These are phyloP conservation scores for Lathyrus tuberosus DNA, from an alignment of 306 rosid genomes.

Conservation along the genomic window DNA sequence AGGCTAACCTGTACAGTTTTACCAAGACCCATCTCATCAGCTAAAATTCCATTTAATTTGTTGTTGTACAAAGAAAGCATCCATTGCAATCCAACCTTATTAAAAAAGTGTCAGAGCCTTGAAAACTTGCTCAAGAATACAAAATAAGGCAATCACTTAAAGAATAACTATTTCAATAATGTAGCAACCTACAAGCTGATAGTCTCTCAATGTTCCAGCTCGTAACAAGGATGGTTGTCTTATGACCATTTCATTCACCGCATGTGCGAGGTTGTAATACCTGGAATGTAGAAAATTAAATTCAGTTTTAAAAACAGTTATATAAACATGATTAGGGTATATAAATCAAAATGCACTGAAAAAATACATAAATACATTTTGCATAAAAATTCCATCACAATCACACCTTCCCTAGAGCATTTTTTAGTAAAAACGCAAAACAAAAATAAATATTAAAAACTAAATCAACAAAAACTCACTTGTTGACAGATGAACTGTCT, in stretches of 20 bases:
- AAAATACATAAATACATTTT: conserved; percentile 11
- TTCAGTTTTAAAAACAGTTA: conserved; percentile 12
- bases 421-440: conserved; percentile 14
- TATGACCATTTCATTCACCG: conserved; percentile 81
- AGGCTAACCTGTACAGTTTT: conserved; percentile 94
- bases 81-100: conserved; percentile 98
- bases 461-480: conserved; percentile 58
- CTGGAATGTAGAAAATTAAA: conserved; percentile 50
- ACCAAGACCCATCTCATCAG: conserved; percentile 99
- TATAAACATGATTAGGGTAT: conserved; percentile 23
- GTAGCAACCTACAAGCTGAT: conserved; percentile 91
- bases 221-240: conserved; percentile 94
- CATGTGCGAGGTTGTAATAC: conserved; percentile 96
- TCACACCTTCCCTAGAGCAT: conserved; percentile 3
- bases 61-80: conserved; percentile 99
- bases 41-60: conserved; percentile 95
- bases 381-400: not conserved
- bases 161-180: conserved; percentile 34
- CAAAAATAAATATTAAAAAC: conserved; percentile 12
- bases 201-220: conserved; percentile 96
- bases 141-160: conserved; percentile 13
- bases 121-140: conserved; percentile 23
- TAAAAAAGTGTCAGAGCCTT: conserved; percentile 33
- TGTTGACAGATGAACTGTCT: conserved; percentile 86
- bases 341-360: not conserved